Percentiles rank a stretch among this genome's conserved stretches.
Conservation (phyloP, 1,139 yeast genomes). For the Pichia sp. region DNA sequence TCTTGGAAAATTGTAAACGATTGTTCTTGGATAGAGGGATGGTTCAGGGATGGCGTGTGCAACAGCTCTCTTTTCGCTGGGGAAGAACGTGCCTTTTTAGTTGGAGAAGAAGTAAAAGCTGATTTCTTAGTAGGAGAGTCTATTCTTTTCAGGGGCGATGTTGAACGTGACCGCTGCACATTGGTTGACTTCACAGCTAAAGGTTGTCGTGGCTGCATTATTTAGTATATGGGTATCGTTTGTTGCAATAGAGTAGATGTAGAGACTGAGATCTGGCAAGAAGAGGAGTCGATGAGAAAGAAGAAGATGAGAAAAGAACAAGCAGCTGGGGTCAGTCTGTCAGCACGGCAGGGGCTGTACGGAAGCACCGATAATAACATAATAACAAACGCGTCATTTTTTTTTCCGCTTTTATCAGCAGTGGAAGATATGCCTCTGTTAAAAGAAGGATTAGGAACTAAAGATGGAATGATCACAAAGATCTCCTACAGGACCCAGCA, state of each 20-base stretch:
- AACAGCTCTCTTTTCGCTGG: conserved; percentile 1
- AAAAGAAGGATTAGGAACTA: too few relatives aligned
- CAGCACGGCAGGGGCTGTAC: not conserved
- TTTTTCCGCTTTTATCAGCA: not conserved
- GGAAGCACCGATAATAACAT: not conserved
- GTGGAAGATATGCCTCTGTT: too few relatives aligned
- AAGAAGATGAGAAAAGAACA: not conserved
- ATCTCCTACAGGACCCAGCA: too few relatives aligned
- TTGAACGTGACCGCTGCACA: not conserved
- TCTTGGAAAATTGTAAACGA: conserved; percentile 15
- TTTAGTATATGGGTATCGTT: not conserved
- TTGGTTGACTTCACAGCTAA: conserved; percentile 5
- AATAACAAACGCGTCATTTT: not conserved
- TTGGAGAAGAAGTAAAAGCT: conserved; percentile 6
- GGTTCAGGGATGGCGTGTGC: conserved; percentile 1
- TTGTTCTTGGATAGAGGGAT: not conserved
- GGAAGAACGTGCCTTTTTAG: conserved; percentile 1
- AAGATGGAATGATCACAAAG: too few relatives aligned
- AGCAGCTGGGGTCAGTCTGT: not conserved
- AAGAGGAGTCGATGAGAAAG: not conserved
- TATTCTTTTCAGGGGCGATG: conserved; percentile 8
- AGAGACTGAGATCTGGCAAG: too few relatives aligned
- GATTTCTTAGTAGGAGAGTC: conserved; percentile 12
- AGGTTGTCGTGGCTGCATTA: conserved; percentile 5
- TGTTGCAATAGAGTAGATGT: too few relatives aligned